phyloP scores from a whole-genome alignment of 1,139 yeast genomes.

The Suhomyces bribrorum region DNA sequence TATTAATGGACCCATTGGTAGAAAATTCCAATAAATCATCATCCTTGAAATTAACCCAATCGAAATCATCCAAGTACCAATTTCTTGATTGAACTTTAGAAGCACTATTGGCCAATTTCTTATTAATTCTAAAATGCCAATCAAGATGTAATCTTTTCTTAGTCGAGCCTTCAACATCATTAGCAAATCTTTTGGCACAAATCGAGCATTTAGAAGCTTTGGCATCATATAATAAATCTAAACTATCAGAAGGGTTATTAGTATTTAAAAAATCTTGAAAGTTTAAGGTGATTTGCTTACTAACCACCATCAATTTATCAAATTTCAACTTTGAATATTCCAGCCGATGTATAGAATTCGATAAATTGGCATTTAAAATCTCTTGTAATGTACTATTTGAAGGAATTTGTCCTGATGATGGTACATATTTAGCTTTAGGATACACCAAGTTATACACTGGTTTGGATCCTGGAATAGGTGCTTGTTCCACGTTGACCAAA shows the following conservation, averaged over 20 bases:
- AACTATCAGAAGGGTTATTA: slow-evolving; percentile 14
- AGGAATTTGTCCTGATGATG: slow-evolving; percentile 21
- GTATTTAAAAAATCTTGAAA: slow-evolving; percentile 42
- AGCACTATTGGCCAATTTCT: slow-evolving; percentile 53
- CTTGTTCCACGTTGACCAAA: slow-evolving; percentile 42
- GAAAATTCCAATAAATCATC: slow-evolving; percentile 48
- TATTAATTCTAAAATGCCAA: slow-evolving; percentile 95
- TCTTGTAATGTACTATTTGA: slow-evolving; percentile 37
- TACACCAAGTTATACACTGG: slow-evolving; percentile 39
- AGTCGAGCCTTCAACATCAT: slow-evolving; percentile 57
- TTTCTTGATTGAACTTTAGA: slow-evolving; percentile 66
- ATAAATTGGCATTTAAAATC: slow-evolving; percentile 26
- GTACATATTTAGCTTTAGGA: slow-evolving; percentile 36
- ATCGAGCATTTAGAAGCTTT: slow-evolving; percentile 83
- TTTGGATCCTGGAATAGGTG: slow-evolving; percentile 45
- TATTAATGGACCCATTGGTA: slow-evolving; percentile 19
- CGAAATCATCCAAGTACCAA: slow-evolving; percentile 76
- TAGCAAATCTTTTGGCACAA: slow-evolving; percentile 85
- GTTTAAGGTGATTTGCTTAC: slow-evolving; percentile 19
- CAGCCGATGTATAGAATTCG: slow-evolving; percentile 18
- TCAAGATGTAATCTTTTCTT: slow-evolving; percentile 70
- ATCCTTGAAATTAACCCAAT: slow-evolving; percentile 76
- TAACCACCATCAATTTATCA: slow-evolving; percentile 29
- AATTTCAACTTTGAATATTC: slow-evolving; percentile 27
- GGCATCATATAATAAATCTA: slow-evolving; percentile 51